Evolutionary conservation across 2,329 filamentous ascomycete species (phyloP).

Genomic region (Pseudogymnoascus sp.): DNA sequence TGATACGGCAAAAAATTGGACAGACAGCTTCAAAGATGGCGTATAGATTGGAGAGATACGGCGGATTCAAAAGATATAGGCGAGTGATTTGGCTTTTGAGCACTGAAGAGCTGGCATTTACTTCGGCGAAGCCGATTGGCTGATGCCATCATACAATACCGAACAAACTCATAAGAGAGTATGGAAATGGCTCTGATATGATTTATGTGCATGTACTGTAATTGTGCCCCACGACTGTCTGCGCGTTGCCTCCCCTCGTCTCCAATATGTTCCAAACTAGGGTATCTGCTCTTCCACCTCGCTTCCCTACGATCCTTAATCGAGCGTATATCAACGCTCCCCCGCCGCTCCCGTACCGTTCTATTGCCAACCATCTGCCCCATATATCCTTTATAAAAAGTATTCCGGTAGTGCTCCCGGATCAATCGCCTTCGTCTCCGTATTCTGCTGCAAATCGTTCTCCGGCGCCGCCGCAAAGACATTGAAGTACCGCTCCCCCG

Average conservation of each 20-base stretch:
- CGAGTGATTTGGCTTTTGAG: not conserved
- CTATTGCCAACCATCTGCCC: not conserved
- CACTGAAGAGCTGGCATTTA: not conserved
- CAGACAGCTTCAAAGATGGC: not conserved
- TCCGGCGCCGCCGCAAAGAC: constrained; percentile 96
- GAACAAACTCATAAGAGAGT: not conserved
- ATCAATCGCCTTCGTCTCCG: constrained; percentile 62
- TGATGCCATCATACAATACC: not conserved
- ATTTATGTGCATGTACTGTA: constrained; percentile 2
- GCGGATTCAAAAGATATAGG: not conserved
- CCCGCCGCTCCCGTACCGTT: not conserved
- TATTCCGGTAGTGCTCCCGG: constrained; percentile 60
- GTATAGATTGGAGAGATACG: not conserved
- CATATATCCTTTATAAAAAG: constrained; percentile 48
- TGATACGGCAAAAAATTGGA: not conserved
- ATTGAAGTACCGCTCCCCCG: constrained; percentile 91
- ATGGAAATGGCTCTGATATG: not conserved
- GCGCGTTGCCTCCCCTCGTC: not conserved
- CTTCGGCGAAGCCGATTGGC: not conserved
- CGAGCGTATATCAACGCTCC: not conserved
- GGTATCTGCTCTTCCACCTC: constrained; percentile 3
- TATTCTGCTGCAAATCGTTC: constrained; percentile 78
- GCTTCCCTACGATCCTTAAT: not conserved
- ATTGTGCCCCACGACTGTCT: not conserved
- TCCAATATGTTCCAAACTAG: not conserved